phyloP scores from a whole-genome alignment of 306 rosid species.

The Cyclanthera cordifolia region DNA sequence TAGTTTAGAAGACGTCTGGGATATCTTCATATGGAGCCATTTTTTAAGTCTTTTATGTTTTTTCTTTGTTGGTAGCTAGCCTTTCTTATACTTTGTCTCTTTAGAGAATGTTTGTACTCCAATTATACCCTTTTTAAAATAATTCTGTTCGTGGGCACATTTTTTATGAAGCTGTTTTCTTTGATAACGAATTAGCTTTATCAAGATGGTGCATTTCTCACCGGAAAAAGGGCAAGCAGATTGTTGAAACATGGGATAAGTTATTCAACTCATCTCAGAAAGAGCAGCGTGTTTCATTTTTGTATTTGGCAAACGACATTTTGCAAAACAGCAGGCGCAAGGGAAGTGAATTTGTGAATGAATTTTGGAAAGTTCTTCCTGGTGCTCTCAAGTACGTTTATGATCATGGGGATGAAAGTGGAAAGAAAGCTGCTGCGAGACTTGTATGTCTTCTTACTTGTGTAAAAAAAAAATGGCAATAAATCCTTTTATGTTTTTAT shows the following conservation, averaged over 20 bases:
- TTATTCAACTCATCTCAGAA: conserved; percentile 62
- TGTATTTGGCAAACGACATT: conserved; percentile 81
- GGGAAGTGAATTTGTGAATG: conserved; percentile 85
- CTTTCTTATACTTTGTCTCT: too few relatives aligned
- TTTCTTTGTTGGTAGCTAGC: too few relatives aligned
- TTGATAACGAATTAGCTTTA: conserved; percentile 50
- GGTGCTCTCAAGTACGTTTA: conserved; percentile 55
- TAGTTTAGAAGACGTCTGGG: too few relatives aligned
- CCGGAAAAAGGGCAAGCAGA: conserved; percentile 65
- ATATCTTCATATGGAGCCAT: too few relatives aligned
- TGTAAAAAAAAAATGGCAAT: background rate
- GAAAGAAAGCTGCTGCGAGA: conserved; percentile 57
- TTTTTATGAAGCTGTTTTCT: conserved; percentile 26
- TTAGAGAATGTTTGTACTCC: too few relatives aligned
- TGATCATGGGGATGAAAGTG: conserved; percentile 47
- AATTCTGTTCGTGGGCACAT: too few relatives aligned
- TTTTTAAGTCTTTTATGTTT: too few relatives aligned
- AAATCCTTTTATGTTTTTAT: background rate
- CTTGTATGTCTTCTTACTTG: conserved; percentile 41
- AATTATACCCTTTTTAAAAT: too few relatives aligned
- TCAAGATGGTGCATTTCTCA: conserved; percentile 75
- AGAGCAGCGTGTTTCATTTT: conserved; percentile 59
- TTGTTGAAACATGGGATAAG: conserved; percentile 82
- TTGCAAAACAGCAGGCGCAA: too few relatives aligned
- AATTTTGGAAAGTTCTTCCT: conserved; percentile 91